Percentiles rank a stretch among this genome's conserved stretches.
Evolutionary conservation across 192 early-diverging fungal species (phyloP).

Genomic region (Gryganskiella cystojenkinii): DNA sequence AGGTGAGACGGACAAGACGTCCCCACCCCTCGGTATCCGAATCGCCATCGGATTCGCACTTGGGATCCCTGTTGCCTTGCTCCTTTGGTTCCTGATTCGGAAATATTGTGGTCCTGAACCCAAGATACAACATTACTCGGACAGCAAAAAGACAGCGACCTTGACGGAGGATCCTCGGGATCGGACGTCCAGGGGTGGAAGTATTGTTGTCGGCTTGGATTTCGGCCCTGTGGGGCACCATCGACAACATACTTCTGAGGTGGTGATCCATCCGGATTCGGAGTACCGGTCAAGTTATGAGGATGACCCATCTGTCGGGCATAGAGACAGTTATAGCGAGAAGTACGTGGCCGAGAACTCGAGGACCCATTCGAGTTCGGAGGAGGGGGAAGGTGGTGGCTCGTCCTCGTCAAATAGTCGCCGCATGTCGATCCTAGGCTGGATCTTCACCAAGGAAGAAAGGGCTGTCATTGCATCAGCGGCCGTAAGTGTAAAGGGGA

Average conservation of each 20-base stretch:
- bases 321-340: slow-evolving; percentile 18
- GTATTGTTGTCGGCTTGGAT: neutral
- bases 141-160: neutral
- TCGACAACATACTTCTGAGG: slow-evolving; percentile 3
- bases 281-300: slow-evolving; percentile 14
- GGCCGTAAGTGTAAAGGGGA: too few relatives aligned
- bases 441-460: slow-evolving; percentile 2
- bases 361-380: neutral
- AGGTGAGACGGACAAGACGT: neutral
- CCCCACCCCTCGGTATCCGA: slow-evolving; percentile 7
- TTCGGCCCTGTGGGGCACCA: neutral
- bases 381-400: neutral
- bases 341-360: slow-evolving; percentile 16
- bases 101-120: neutral
- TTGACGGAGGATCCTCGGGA: neutral
- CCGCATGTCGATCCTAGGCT: slow-evolving; percentile 2
- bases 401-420: neutral
- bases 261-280: neutral
- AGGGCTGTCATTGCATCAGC: neutral
- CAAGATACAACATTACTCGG: neutral
- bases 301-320: slow-evolving; percentile 21
- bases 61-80: slow-evolving; percentile 1
- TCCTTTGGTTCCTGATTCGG: slow-evolving; percentile 3
- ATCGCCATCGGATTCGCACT: slow-evolving; percentile 2
- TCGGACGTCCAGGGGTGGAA: neutral